Conservation (phyloP, 2,329 filamentous ascomycete species). For the Phialophora macrospora region DNA sequence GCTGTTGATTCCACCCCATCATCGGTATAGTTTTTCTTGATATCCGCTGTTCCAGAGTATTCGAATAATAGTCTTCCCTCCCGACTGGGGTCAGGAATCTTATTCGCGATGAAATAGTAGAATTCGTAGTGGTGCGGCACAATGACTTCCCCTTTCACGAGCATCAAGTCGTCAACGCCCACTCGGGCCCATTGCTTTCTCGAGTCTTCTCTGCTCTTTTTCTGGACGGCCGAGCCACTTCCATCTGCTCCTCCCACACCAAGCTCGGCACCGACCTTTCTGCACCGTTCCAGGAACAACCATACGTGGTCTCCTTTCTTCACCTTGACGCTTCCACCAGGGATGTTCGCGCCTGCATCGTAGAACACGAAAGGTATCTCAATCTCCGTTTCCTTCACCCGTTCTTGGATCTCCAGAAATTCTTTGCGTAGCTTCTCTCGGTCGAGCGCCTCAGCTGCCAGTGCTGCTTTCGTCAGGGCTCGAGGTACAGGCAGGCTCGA, state of each 20-base stretch:
- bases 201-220: constrained; percentile 57
- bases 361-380: constrained; percentile 96
- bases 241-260: constrained; percentile 66
- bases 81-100: constrained; percentile 66
- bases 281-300: constrained; percentile 88
- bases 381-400: constrained; percentile 86
- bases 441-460: constrained; percentile 79
- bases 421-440: constrained; percentile 76
- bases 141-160: constrained; percentile 87
- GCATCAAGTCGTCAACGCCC: constrained; percentile 92
- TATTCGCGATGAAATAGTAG: constrained; percentile 92
- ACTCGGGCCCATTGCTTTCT: constrained; percentile 88
- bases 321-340: constrained; percentile 79
- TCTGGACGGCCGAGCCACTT: constrained; percentile 37
- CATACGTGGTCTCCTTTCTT: constrained; percentile 94
- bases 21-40: constrained; percentile 21
- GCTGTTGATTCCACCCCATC: constrained; percentile 48
- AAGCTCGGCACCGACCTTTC: constrained; percentile 85
- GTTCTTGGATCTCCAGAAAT: constrained; percentile 80
- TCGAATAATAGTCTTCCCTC: constrained; percentile 80
- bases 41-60: constrained; percentile 61
- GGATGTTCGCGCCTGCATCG: constrained; percentile 80
- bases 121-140: constrained; percentile 98
- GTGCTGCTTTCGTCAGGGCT: constrained; percentile 72
- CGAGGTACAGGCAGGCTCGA: constrained; percentile 65